Evolutionary conservation across 768 basidiomycete species (phyloP), one percentile per base, ranked within the genome.

Genomic region (Dendrothele bispora): DNA sequence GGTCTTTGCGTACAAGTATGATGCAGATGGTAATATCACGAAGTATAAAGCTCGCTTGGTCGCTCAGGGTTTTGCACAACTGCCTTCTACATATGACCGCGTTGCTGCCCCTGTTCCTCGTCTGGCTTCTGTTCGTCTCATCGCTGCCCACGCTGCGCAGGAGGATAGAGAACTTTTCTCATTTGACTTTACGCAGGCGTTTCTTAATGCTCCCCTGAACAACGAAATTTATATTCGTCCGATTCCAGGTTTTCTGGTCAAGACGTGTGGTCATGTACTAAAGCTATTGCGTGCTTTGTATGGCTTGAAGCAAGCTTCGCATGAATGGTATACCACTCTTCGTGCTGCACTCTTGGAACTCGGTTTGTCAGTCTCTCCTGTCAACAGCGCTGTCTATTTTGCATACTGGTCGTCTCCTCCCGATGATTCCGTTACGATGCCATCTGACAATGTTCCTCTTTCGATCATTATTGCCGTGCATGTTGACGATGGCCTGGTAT

Each of bases 121-220:
- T 25, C 15, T 40, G 7, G 39, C 17, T 15, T 18, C 18, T 7
- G 24, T 24, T 40, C 39, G 39, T 20, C 15, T 15, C 25, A 20
- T 40, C 15, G 18, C 22, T 22, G 39, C 39, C 15, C 22, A 20
- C 25, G 40, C 47, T 22, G 38, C 47, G 8, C 14, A 20, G 10
- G 8, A 26, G 22, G 47, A 48, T 17, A 26, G 26, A n/a, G 47
- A 48, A 18, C 20, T 48, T 5, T 25, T 18, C 17, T 20, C 27
- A 7, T 26, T 48, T n/a, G 47, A 48, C 27, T n/a, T 40, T 28
- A 26, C 6, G 15, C 5, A 21, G 24, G 47, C 47, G 21, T 48
- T 41, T 21, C 38, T 48, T 8, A 48, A 48, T 30, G 39, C 47
- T 3, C 10, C 8, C 7, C 39, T 48, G 12, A 12, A 11, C n/a